phyloP scores from a whole-genome alignment of 768 basidiomycete species.

The Boletus tomentosulus region DNA sequence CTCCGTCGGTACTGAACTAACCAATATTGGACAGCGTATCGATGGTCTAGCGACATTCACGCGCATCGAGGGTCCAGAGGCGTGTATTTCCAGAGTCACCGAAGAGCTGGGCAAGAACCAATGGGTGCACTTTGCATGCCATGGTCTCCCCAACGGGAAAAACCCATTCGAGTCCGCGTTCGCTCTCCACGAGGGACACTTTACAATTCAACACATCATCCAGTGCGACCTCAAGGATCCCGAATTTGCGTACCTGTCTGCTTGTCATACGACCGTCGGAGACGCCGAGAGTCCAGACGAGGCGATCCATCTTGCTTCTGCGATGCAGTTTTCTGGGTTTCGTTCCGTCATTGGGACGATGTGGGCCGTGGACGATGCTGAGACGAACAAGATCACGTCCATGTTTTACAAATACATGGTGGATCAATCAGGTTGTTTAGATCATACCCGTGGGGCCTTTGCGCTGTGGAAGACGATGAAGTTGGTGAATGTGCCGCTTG shows the following conservation, averaged over 20 bases:
- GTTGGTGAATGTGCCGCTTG: not conserved
- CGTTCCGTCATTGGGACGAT: conserved; percentile 8
- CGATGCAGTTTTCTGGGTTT: conserved; percentile 4
- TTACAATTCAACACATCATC: conserved; percentile 6
- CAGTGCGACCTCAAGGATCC: not conserved
- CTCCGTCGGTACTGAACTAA: not conserved
- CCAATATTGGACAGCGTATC: not conserved
- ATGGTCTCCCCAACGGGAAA: conserved; percentile 6
- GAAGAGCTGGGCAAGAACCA: not conserved
- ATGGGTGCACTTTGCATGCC: conserved; percentile 24
- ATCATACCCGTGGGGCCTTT: not conserved
- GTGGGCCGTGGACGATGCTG: conserved; percentile 2
- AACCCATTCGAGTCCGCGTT: conserved; percentile 16
- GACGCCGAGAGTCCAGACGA: conserved; percentile 12
- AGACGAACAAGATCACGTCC: not conserved
- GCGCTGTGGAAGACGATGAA: conserved; percentile 4
- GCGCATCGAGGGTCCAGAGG: not conserved
- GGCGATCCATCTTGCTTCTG: conserved; percentile 1
- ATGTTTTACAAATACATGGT: not conserved
- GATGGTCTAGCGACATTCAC: not conserved
- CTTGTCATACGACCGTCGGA: conserved; percentile 23
- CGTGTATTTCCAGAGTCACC: not conserved
- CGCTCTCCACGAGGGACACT: conserved; percentile 3
- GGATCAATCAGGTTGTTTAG: not conserved
- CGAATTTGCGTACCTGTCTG: conserved; percentile 18